Evolutionary conservation across 2,329 filamentous ascomycete genomes (phyloP).

Genomic region (Juglanconis sp.): DNA sequence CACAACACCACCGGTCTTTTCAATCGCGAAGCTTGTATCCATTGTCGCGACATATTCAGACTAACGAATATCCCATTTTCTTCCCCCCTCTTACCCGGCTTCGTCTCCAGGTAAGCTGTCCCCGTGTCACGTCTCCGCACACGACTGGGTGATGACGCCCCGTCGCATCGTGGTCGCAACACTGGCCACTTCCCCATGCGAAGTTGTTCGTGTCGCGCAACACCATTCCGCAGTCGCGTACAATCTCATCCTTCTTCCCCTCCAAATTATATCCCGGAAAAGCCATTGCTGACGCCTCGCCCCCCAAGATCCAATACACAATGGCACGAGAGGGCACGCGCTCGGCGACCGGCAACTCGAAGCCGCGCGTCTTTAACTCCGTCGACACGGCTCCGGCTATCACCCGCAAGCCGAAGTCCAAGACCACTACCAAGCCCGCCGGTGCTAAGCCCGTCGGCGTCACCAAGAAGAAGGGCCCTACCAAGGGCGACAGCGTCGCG

Average conservation of each 20-base stretch:
- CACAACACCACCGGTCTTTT: not conserved
- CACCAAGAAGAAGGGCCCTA: slow-evolving; percentile 35
- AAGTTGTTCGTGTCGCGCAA: not conserved
- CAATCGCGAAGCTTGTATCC: slow-evolving; percentile 12
- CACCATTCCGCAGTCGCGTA: not conserved
- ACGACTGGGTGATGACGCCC: not conserved
- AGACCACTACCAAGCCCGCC: slow-evolving; percentile 23
- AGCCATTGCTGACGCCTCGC: slow-evolving; percentile 2
- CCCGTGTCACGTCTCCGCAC: slow-evolving; percentile 6
- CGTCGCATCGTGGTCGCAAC: slow-evolving; percentile 10
- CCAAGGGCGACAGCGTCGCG: slow-evolving; percentile 33
- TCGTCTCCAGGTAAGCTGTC: slow-evolving; percentile 14
- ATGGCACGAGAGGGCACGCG: slow-evolving; percentile 52
- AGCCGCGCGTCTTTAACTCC: slow-evolving; percentile 48
- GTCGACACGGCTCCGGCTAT: slow-evolving; percentile 46
- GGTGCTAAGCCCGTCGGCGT: slow-evolving; percentile 31
- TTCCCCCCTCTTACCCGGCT: not conserved
- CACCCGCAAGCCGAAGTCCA: slow-evolving; percentile 35
- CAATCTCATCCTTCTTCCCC: no score
- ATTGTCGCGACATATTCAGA: slow-evolving; percentile 7
- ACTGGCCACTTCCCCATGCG: not conserved
- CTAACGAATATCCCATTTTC: not conserved
- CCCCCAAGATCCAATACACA: slow-evolving; percentile 3
- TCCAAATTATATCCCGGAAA: not conserved
- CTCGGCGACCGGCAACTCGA: slow-evolving; percentile 50